A percentile compares a stretch with the other conserved stretches of the same genome.
Conservation (phyloP, 164 flowering plant genomes). For the Cinnamomum micranthum region DNA sequence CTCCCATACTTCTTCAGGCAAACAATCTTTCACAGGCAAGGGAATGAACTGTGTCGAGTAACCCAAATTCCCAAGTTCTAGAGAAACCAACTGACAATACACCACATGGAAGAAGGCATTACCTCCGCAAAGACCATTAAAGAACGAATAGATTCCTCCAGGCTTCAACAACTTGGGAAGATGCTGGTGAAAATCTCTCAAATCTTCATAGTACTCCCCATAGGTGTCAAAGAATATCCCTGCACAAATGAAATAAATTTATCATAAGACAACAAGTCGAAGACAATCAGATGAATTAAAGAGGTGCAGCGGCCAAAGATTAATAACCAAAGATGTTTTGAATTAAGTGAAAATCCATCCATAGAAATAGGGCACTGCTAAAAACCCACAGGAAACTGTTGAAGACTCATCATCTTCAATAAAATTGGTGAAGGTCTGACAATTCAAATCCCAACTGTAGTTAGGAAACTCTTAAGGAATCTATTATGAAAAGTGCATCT, state of each 20-base stretch:
- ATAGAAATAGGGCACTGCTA: background rate
- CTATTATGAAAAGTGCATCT: too few relatives aligned
- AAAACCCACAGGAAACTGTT: background rate
- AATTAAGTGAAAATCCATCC: background rate
- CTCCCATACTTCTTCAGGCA: slow-evolving; percentile 83
- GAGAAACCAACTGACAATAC: slow-evolving; percentile 81
- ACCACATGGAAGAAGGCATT: slow-evolving; percentile 98
- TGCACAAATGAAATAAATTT: slow-evolving; percentile 22
- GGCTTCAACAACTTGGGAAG: slow-evolving; percentile 80
- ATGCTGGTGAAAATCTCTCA: slow-evolving; percentile 88
- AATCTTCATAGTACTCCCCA: slow-evolving; percentile 93
- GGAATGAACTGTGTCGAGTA: slow-evolving; percentile 83
- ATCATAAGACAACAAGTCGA: background rate
- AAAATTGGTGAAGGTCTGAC: background rate
- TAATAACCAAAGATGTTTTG: background rate
- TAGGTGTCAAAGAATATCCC: slow-evolving; percentile 97
- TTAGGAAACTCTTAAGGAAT: too few relatives aligned
- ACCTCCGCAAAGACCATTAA: slow-evolving; percentile 95
- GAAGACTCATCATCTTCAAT: background rate
- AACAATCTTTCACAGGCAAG: slow-evolving; percentile 90
- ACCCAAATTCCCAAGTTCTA: slow-evolving; percentile 82
- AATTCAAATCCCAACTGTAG: background rate
- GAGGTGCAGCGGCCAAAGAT: background rate
- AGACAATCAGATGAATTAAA: background rate
- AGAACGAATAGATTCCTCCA: slow-evolving; percentile 85